Conservation (phyloP, 225 moss, liverwort and hornwort species). For the Lunularia cruciata region DNA sequence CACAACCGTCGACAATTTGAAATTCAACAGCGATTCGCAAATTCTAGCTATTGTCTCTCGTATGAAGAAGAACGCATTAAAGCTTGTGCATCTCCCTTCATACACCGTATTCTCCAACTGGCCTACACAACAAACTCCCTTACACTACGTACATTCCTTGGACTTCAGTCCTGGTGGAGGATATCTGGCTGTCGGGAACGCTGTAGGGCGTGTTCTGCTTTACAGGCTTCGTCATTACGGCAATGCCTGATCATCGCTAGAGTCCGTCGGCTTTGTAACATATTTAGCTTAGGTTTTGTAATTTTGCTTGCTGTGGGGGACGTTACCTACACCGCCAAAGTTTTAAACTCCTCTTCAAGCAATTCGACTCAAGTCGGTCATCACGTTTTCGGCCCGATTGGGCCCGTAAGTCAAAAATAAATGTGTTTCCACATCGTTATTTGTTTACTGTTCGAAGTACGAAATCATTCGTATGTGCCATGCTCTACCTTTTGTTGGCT, state of each 20-base stretch:
- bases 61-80: conserved; percentile 79
- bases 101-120: conserved; percentile 91
- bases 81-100: conserved; percentile 87
- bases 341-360: too few relatives aligned
- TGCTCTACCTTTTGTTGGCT: too few relatives aligned
- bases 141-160: conserved; percentile 88
- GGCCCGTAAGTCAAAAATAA: too few relatives aligned
- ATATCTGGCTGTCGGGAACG: conserved; percentile 85
- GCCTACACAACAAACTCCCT: conserved; percentile 72
- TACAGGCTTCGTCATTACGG: conserved; percentile 89
- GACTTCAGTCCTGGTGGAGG: conserved; percentile 97
- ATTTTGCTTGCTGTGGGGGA: too few relatives aligned
- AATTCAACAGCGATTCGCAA: conserved; percentile 77
- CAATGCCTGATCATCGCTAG: conserved; percentile 50
- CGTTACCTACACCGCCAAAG: too few relatives aligned
- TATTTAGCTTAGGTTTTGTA: too few relatives aligned
- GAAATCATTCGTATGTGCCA: too few relatives aligned
- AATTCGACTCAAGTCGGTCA: too few relatives aligned
- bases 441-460: too few relatives aligned
- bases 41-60: conserved; percentile 84
- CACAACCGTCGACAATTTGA: conserved; percentile 70
- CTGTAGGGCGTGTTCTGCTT: conserved; percentile 71
- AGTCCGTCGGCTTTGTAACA: too few relatives aligned
- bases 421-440: too few relatives aligned
- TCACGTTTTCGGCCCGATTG: too few relatives aligned